Conservation (phyloP, 441 rosid species). For the Pelargonium fulgidum region DNA sequence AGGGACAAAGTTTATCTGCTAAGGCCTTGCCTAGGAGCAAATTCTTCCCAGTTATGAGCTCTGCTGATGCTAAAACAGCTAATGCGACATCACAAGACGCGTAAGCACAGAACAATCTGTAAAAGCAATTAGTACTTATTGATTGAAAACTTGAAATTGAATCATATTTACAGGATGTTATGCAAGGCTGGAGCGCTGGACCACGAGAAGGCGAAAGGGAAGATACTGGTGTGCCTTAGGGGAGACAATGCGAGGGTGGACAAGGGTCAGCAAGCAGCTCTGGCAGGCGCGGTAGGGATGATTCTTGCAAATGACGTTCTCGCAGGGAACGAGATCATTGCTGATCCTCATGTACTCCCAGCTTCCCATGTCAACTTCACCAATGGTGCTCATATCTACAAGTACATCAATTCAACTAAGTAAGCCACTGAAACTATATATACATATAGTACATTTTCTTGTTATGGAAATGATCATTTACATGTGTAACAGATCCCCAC, state of each 20-base stretch:
- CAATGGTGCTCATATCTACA: constrained; percentile 30
- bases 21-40: constrained; percentile 28
- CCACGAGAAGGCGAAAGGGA: constrained; percentile 45
- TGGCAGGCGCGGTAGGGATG: constrained; percentile 60
- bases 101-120: constrained; percentile 25
- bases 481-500: neutral
- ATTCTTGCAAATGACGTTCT: constrained; percentile 41
- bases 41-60: constrained; percentile 33
- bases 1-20: constrained; percentile 55
- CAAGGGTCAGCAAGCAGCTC: constrained; percentile 34
- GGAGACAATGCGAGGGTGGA: constrained; percentile 34
- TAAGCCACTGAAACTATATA: constrained; percentile 7
- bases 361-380: constrained; percentile 39
- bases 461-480: neutral
- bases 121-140: too few species aligned
- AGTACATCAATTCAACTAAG: constrained; percentile 35
- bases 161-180: neutral
- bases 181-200: constrained; percentile 34
- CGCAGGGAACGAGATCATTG: constrained; percentile 29
- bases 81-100: constrained; percentile 37
- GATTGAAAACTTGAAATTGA: too few species aligned
- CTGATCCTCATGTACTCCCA: constrained; percentile 51
- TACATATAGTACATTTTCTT: neutral
- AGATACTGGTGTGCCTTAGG: constrained; percentile 48
- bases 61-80: constrained; percentile 35